Evolutionary conservation across 495 filamentous ascomycete genomes (phyloP).

Genomic region (Penicillium arizonense): DNA sequence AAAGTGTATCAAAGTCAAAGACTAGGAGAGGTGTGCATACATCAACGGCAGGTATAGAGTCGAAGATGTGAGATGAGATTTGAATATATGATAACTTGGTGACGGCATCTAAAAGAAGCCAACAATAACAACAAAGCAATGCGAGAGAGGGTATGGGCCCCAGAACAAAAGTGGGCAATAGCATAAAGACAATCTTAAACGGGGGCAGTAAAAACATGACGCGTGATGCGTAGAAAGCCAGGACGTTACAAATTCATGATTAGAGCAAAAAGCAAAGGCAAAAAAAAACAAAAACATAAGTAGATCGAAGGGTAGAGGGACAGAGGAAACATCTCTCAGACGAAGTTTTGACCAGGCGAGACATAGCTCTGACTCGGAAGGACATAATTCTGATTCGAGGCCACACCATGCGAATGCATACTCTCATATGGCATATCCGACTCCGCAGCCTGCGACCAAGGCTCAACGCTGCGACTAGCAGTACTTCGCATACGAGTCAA

Average conservation of each 20-base stretch:
- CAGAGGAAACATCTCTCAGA: neutral
- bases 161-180: neutral
- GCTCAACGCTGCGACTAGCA: constrained; percentile 49
- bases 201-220: neutral
- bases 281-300: constrained; percentile 4
- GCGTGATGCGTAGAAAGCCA: constrained; percentile 1
- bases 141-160: constrained; percentile 18
- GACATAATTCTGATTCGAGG: constrained; percentile 4
- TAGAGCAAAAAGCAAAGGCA: neutral
- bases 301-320: neutral
- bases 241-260: constrained; percentile 2
- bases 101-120: neutral
- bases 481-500: constrained; percentile 69
- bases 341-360: constrained; percentile 1
- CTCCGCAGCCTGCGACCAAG: constrained; percentile 23
- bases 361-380: constrained; percentile 9
- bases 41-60: neutral
- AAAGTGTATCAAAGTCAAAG: neutral
- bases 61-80: constrained; percentile 3
- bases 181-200: neutral
- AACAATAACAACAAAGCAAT: neutral
- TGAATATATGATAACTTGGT: constrained; percentile 5
- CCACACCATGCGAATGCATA: constrained; percentile 12
- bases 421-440: constrained; percentile 34
- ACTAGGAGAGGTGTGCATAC: constrained; percentile 5